Evolutionary conservation across 139 green algal genomes (phyloP).

Genomic region (Mesotaenium endlicherianum): DNA sequence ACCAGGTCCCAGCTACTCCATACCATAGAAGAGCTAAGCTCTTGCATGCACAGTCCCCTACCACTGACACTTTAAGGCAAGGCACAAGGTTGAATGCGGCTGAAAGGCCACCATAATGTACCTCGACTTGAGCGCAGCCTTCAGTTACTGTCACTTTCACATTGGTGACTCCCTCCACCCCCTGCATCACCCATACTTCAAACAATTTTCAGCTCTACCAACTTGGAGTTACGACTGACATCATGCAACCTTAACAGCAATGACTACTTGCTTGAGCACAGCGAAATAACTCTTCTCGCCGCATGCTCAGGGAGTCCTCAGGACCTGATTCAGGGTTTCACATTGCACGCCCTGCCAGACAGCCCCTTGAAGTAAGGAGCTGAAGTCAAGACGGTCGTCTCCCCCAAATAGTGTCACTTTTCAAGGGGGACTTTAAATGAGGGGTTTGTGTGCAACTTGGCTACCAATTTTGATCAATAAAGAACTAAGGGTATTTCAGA

Average conservation of each 20-base stretch:
- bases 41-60: background rate
- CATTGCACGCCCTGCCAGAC: background rate
- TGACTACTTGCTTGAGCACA: background rate
- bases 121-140: conserved; percentile 20
- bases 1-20: no score
- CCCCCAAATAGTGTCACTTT: background rate
- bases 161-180: conserved; percentile 24
- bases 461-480: background rate
- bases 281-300: background rate
- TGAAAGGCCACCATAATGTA: background rate
- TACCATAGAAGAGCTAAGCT: no score
- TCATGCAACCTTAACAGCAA: background rate
- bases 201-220: background rate
- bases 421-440: background rate
- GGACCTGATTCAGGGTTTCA: background rate
- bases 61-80: background rate
- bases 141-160: conserved; percentile 24
- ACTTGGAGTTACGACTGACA: background rate
- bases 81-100: background rate
- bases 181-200: conserved; percentile 16
- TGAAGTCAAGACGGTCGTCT: background rate
- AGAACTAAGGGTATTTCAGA: background rate
- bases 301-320: background rate
- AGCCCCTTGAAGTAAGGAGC: background rate
- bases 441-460: background rate